phyloP scores from a whole-genome alignment of 805 yeast species.

The Candida ovalis region DNA sequence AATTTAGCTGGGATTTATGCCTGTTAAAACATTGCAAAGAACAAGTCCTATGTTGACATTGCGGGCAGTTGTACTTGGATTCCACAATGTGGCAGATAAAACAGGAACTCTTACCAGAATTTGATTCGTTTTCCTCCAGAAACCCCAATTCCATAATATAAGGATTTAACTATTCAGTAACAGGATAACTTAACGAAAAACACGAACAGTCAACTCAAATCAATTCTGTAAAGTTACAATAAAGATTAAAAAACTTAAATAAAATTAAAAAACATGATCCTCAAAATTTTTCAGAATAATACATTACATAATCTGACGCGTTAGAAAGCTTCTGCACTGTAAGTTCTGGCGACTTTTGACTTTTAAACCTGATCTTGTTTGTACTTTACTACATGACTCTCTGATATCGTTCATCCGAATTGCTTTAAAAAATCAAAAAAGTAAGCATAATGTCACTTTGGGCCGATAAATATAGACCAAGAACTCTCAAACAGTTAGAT shows the following conservation, averaged over 20 bases:
- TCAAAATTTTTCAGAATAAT: not conserved
- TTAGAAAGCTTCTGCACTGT: not conserved
- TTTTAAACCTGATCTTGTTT: not conserved
- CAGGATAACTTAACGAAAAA: no score
- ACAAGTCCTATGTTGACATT: constrained; percentile 66
- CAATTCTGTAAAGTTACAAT: no score
- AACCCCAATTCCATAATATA: no score
- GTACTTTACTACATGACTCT: not conserved
- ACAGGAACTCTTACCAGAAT: constrained; percentile 28
- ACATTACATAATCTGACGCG: no score
- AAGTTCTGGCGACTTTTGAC: not conserved
- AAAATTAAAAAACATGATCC: not conserved
- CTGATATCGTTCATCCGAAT: no score
- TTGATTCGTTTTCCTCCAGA: no score
- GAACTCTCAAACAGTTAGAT: constrained; percentile 54
- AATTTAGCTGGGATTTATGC: constrained; percentile 61
- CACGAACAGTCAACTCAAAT: no score
- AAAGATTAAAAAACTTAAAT: not conserved
- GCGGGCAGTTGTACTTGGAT: constrained; percentile 76
- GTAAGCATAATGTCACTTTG: constrained; percentile 71
- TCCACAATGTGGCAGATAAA: constrained; percentile 39
- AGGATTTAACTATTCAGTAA: no score
- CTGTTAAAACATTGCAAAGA: constrained; percentile 63
- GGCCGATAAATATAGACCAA: constrained; percentile 95
- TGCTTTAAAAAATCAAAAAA: no score